These are phyloP conservation scores for Excoecaria agallocha DNA, from an alignment of 345 rosid genomes.

Conservation along the genomic window DNA sequence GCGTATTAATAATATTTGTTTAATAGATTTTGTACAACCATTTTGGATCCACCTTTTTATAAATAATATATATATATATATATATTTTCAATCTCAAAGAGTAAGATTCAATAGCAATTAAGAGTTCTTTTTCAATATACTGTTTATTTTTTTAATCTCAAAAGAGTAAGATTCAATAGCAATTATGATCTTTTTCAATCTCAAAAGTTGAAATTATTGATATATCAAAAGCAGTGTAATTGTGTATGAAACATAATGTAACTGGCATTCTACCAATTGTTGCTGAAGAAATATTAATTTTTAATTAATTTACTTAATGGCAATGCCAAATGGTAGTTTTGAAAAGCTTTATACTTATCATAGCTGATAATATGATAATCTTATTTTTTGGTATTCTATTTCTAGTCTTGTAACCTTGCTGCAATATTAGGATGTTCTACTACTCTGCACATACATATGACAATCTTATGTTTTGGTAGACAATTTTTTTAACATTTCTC, in stretches of 20 bases:
- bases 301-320: neutral
- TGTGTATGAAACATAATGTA: neutral
- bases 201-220: too few species aligned
- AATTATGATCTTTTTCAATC: too few species aligned
- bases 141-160: too few species aligned
- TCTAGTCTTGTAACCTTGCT: slow-evolving; percentile 4
- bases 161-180: too few species aligned
- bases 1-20: too few species aligned
- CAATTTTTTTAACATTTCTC: neutral
- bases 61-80: too few species aligned
- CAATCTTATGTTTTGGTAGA: neutral
- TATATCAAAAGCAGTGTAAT: neutral
- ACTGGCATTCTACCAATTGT: neutral
- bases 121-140: too few species aligned
- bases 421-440: neutral
- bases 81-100: too few species aligned
- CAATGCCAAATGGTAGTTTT: neutral
- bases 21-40: too few species aligned
- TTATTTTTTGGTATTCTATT: neutral
- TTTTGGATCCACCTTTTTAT: too few species aligned
- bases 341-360: neutral
- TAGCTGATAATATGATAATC: neutral
- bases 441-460: neutral
- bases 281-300: neutral
- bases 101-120: too few species aligned